Base-by-base conservation (phyloP, 768 basidiomycete genomes). In the Dacryopinax primogenitus region DNA sequence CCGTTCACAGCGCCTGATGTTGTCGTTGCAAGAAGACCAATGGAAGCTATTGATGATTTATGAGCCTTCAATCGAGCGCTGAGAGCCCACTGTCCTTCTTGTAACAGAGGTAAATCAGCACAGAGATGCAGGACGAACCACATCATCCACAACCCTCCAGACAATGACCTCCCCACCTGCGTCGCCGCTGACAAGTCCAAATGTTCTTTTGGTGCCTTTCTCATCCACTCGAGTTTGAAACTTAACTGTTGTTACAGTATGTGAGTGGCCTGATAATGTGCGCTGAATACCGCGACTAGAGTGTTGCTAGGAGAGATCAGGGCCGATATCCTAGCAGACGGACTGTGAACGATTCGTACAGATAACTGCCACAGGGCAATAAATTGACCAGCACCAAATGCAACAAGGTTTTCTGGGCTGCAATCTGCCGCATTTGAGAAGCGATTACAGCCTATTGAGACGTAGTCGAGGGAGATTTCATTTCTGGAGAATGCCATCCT, bases 221-320 rank as follows among this genome's bases (percentile, higher is more conserved):
- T 58, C 33, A 12, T 73, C 64, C 18, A 28, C 75, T 79, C 73
- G 69, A 71, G 72, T 72, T 6, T 86, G 68, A 70, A 92, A 93
- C 47, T 83, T 84, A 47, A 93, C 80, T 51, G 84, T 87, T 23
- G 92, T 92, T 23, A 98, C 82, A 18, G 83, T 71, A 11, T 84
- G 84, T 51, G 82, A 74, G 70, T 94, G 92, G 2, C 86, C 91
- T 0, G 85, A 82, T 4, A 97, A 79, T 0, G 91, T 94, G 64
- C 80, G 76, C 21, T 77, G 76, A 32, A 94, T 79, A 0, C 88
- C 86, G 47, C 72, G n/a, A n/a, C n/a, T n/a, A n/a, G n/a, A n/a
- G n/a, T n/a, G n/a, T n/a, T n/a, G n/a, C n/a, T n/a, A n/a, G n/a
- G n/a, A n/a, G n/a, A n/a, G n/a, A n/a, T n/a, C n/a, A n/a, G n/a